A percentile compares a stretch with the other conserved stretches of the same genome.
Evolutionary conservation across 306 rosid species (phyloP).

Genomic region (Styphnolobium japonicum): DNA sequence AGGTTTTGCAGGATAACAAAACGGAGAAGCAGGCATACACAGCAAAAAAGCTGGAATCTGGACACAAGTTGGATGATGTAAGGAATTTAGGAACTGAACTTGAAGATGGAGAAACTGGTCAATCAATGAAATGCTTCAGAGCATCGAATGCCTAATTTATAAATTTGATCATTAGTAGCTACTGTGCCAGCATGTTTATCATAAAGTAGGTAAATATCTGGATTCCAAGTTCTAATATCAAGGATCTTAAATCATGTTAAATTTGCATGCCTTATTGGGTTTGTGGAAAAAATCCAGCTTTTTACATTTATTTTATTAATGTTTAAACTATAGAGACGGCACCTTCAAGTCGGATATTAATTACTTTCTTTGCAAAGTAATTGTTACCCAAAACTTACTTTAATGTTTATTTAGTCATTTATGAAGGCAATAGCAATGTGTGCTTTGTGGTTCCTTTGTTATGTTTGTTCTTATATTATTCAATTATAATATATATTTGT

Average conservation of each 20-base stretch:
- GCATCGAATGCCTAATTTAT: background rate
- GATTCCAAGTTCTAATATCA: no score
- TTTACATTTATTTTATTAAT: background rate
- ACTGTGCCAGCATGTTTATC: background rate
- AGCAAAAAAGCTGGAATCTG: slow-evolving; percentile 31
- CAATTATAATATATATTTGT: background rate
- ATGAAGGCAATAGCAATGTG: background rate
- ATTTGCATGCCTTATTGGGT: background rate
- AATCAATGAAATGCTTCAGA: background rate
- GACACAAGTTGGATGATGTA: slow-evolving; percentile 33
- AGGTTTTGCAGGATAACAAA: slow-evolving; percentile 54
- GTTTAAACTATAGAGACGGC: background rate
- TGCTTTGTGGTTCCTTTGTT: background rate
- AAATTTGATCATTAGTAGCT: background rate
- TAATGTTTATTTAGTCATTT: background rate
- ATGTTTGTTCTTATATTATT: background rate
- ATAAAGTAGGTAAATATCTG: background rate
- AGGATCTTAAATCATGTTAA: background rate
- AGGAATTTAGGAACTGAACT: slow-evolving; percentile 20
- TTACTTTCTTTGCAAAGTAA: background rate
- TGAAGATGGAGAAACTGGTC: background rate
- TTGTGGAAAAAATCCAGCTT: background rate
- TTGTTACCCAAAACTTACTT: background rate
- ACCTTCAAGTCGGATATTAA: background rate
- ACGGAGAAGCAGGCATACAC: slow-evolving; percentile 40